phyloP scores from a whole-genome alignment of 305 asterid species.

The Nicotiana rustica region DNA sequence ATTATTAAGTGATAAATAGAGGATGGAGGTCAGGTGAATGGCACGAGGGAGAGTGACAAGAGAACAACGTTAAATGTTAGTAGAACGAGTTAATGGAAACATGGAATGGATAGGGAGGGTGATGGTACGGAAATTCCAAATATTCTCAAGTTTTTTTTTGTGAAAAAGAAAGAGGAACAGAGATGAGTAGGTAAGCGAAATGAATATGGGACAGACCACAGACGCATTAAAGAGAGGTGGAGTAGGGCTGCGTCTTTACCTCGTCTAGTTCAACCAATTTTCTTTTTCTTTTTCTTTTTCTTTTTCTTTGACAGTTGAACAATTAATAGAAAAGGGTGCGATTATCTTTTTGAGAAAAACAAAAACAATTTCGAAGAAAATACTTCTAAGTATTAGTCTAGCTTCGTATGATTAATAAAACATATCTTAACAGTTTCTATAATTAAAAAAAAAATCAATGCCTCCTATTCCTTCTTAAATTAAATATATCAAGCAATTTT shows the following conservation, averaged over 20 bases:
- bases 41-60: not conserved
- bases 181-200: conserved; percentile 4
- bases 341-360: no score
- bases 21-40: not conserved
- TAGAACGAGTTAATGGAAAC: not conserved
- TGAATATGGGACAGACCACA: not conserved
- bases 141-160: not conserved
- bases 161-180: not conserved
- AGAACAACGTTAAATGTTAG: not conserved
- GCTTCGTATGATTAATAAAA: no score
- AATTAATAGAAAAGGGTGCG: not conserved
- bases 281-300: not conserved
- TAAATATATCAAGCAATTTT: no score
- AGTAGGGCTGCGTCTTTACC: conserved; percentile 8
- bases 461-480: no score
- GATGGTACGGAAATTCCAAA: not conserved
- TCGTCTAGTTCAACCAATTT: conserved; percentile 10
- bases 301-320: conserved; percentile 10
- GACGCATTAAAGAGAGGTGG: not conserved
- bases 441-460: no score
- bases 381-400: no score
- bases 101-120: not conserved
- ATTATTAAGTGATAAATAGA: no score
- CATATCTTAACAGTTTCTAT: no score
- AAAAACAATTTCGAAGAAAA: no score